phyloP scores from a whole-genome alignment of 208 protist genomes.

The Crithidia sp. region DNA sequence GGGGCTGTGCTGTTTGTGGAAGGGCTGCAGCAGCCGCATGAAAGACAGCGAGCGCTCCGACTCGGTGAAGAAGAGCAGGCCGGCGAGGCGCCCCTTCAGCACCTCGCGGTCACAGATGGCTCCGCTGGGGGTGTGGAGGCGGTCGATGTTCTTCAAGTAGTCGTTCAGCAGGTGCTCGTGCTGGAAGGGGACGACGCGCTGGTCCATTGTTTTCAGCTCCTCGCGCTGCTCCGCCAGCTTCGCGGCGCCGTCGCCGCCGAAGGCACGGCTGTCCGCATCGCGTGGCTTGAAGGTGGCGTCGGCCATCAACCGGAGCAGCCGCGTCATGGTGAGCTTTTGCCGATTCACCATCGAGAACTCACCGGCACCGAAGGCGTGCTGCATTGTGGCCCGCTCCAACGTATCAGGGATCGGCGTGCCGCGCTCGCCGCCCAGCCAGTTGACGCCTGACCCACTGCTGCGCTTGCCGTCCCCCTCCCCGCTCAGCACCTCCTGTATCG shows the following conservation, averaged over 20 bases:
- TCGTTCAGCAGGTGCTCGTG: conserved; percentile 72
- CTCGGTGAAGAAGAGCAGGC: conserved; percentile 83
- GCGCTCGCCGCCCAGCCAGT: conserved; percentile 42
- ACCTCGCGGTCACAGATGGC: conserved; percentile 43
- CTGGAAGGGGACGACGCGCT: conserved; percentile 61
- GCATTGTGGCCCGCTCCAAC: conserved; percentile 35
- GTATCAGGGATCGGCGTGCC: conserved; percentile 26
- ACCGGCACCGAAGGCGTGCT: conserved; percentile 52
- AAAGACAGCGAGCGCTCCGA: conserved; percentile 70
- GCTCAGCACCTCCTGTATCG: conserved; percentile 7
- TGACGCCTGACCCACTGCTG: not conserved
- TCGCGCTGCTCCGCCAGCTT: conserved; percentile 58
- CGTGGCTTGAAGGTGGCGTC: conserved; percentile 75
- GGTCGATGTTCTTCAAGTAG: conserved; percentile 69
- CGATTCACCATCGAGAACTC: conserved; percentile 73
- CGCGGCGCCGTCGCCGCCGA: conserved; percentile 71
- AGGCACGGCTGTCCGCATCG: conserved; percentile 64
- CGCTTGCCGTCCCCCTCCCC: not conserved
- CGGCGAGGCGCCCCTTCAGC: conserved; percentile 78
- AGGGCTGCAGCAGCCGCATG: conserved; percentile 58
- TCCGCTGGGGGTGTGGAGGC: conserved; percentile 61
- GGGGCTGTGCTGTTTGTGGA: conserved; percentile 57
- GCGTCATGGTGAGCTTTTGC: conserved; percentile 52
- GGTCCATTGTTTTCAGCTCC: conserved; percentile 80
- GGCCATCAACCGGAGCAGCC: conserved; percentile 43